A percentile compares a stretch with the other conserved stretches of the same genome.
These are phyloP conservation scores for Marasmius tenuissimus DNA, from an alignment of 1,284 basidiomycete species.

Conservation along the genomic window DNA sequence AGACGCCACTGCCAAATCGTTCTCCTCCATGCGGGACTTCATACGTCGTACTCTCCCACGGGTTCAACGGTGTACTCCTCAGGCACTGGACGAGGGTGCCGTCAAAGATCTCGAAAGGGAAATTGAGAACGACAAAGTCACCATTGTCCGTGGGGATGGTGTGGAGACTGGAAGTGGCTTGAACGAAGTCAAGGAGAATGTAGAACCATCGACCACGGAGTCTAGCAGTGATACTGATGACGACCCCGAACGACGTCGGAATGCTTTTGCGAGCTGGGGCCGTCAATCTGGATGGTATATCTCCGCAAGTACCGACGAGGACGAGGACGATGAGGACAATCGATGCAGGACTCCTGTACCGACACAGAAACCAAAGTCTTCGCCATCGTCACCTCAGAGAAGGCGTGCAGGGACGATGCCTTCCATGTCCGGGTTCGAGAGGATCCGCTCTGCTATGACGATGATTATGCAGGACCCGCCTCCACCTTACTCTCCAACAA, in stretches of 20 bases:
- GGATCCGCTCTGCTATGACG: conserved; percentile 7
- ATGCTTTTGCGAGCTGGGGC: conserved; percentile 51
- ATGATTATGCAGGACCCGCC: background rate
- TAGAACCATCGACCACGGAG: conserved; percentile 26
- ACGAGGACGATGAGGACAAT: conserved; percentile 23
- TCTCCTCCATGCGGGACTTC: conserved; percentile 76
- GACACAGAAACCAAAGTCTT: background rate
- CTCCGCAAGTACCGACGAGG: conserved; percentile 21
- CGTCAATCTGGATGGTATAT: conserved; percentile 21
- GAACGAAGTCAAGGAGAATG: conserved; percentile 35
- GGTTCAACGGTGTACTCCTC: conserved; percentile 45
- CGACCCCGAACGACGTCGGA: conserved; percentile 17
- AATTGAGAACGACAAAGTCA: conserved; percentile 61
- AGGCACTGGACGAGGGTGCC: conserved; percentile 50
- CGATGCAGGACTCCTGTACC: background rate
- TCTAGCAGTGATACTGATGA: conserved; percentile 24
- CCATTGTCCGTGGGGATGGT: conserved; percentile 69
- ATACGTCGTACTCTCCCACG: conserved; percentile 61
- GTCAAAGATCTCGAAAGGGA: conserved; percentile 63
- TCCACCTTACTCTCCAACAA: background rate
- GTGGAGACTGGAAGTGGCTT: conserved; percentile 43
- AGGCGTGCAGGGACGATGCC: conserved; percentile 14
- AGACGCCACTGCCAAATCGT: conserved; percentile 69
- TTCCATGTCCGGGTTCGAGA: conserved; percentile 4
- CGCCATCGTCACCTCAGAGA: background rate